Percentiles rank a stretch among this genome's conserved stretches.
Evolutionary conservation across 176 grass and related monocot genomes (phyloP).

Genomic region (Tillandsia fasciculata): DNA sequence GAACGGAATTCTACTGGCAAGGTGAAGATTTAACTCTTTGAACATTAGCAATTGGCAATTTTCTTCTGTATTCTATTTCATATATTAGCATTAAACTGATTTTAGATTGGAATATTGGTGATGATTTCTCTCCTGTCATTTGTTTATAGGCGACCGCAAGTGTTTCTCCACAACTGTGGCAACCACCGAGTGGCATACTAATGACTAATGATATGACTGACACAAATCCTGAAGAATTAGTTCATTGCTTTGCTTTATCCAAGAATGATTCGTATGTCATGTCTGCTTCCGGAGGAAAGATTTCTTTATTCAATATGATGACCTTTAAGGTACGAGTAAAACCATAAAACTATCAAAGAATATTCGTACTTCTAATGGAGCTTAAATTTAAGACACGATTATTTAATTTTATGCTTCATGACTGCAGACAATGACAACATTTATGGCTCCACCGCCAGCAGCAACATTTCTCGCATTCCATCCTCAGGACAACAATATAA

Average conservation of each 20-base stretch:
- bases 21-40: constrained; percentile 3
- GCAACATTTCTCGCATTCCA: constrained; percentile 98
- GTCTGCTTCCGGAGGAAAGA: constrained; percentile 19
- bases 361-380: neutral
- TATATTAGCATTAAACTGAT: neutral
- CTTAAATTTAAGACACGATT: neutral
- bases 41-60: neutral
- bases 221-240: constrained; percentile 9
- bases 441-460: constrained; percentile 90
- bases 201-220: constrained; percentile 20
- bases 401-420: constrained; percentile 5
- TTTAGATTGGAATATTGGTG: neutral
- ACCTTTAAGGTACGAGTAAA: constrained; percentile 13
- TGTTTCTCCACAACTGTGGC: constrained; percentile 5
- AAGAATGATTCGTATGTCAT: constrained; percentile 26
- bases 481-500: constrained; percentile 99
- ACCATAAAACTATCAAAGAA: neutral
- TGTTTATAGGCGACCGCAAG: constrained; percentile 10
- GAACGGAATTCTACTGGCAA: constrained; percentile 16
- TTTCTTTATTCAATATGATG: constrained; percentile 24
- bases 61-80: neutral
- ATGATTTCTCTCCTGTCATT: neutral
- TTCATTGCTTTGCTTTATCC: constrained; percentile 20
- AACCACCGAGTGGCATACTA: constrained; percentile 12
- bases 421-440: constrained; percentile 89